These are phyloP conservation scores for Oryza punctata DNA, from an alignment of 176 grass and related monocot species.

Conservation along the genomic window DNA sequence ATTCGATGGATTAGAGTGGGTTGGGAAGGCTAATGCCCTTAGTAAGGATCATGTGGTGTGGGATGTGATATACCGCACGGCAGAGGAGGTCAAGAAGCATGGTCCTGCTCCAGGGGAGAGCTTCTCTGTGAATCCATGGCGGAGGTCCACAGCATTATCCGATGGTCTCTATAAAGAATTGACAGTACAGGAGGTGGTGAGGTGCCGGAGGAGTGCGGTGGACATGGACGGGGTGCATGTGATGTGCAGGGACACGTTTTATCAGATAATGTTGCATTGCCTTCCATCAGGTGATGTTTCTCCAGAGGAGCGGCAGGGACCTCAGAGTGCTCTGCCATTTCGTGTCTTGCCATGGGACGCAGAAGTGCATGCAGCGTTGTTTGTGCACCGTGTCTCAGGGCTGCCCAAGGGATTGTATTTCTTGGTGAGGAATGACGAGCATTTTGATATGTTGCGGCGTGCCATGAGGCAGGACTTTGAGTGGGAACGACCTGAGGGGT, in stretches of 20 bases:
- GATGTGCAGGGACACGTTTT: constrained; percentile 69
- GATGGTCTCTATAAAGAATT: constrained; percentile 64
- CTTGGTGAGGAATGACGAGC: constrained; percentile 81
- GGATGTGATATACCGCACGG: constrained; percentile 81
- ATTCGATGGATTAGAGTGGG: constrained; percentile 55
- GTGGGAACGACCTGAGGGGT: constrained; percentile 70
- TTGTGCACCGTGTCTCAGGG: constrained; percentile 68
- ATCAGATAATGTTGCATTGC: constrained; percentile 84
- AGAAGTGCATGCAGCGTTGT: constrained; percentile 77
- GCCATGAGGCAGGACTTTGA: constrained; percentile 77
- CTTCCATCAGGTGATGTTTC: constrained; percentile 69
- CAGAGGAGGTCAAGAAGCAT: constrained; percentile 75
- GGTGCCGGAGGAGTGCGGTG: constrained; percentile 64
- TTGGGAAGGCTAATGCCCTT: constrained; percentile 64
- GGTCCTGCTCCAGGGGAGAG: constrained; percentile 25
- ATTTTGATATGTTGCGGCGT: constrained; percentile 59
- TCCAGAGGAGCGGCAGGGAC: constrained; percentile 55
- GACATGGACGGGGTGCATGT: constrained; percentile 80
- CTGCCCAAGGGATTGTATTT: constrained; percentile 84
- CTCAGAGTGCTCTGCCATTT: constrained; percentile 67
- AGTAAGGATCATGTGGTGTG: constrained; percentile 91
- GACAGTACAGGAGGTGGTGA: constrained; percentile 59
- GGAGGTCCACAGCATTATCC: constrained; percentile 36
- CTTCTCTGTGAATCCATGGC: constrained; percentile 59
- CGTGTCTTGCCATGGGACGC: constrained; percentile 80